Base-by-base conservation (phyloP, 2,329 filamentous ascomycete genomes). In the Paraphoma chrysanthemicola region DNA sequence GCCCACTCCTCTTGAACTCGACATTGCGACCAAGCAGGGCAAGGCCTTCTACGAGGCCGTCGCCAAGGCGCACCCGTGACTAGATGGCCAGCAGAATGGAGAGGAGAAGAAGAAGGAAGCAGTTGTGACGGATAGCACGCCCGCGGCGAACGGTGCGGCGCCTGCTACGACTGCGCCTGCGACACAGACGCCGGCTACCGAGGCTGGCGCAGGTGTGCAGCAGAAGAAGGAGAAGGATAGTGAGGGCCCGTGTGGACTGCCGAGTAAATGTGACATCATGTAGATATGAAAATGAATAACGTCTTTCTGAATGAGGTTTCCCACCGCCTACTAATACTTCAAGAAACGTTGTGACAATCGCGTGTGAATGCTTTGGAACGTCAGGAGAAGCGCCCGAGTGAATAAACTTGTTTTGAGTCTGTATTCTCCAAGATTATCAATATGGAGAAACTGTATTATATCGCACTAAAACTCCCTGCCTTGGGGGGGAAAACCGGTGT, bases 21-120 rank as follows among this genome's bases (percentile, higher is more conserved):
- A 90, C 78, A 75, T 98, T 60, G 95, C 95, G 57, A 85, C 83
- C 60, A 85, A 85, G 68, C 95, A 99, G 82, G 95, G 95, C 79
- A 88, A 92, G 84, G 74, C 81, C 52, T 99, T 98, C 82, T 96
- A 91, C 80, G 80, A 90, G 78, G 82, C 85, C 57, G 85, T 97
- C 52, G 79, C 86, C 74, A 94, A 92, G 85, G 83, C 86, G 66
- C 84, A 81, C 78, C 84, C 85, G 69, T 97, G 91, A 97, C 90
- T 95, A 81, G 85, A 91, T 52, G 57, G 60, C 48, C 44, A 57
- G 5, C 50, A 49, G 45, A 45, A 42, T 39, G 51, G 51, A 42
- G 58, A 51, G 44, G 58, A 51, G 57, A 57, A 53, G 54, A 44
- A 23, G 44, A 57, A 51, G 57, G 56, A 53, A 53, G 44, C 23